Evolutionary conservation across 768 basidiomycete species (phyloP), one percentile per base, ranked within the genome.

Genomic region (Rubroboletus satanas): DNA sequence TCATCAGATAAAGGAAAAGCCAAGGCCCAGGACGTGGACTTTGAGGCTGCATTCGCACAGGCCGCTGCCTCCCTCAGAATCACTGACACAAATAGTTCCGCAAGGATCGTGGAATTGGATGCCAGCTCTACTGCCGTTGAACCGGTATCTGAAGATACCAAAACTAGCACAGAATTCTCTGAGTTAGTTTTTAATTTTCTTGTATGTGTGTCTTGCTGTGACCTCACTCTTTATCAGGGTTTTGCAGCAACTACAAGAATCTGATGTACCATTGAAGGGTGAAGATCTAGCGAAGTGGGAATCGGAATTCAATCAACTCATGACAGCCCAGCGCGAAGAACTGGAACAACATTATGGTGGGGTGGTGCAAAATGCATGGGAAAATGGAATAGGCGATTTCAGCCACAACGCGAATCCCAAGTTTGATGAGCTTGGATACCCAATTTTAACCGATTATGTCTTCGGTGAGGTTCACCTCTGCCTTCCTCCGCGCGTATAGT

Each of bases 21-120:
- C 2, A 94, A 92, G 66, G 82, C 77, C 17, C 78, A 81, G 52
- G 87, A 91, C 49, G 82, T 80, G 5, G 90, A 90, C 68, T 90
- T 92, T 54, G 90, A 93, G 60, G 86, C 86, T n/a, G 90, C 90
- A 10, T 92, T 93, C 71, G 85, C 83, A 11, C 80, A 87, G 61
- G 75, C 79, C 3, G 74, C 76, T 6, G 82, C 80, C n/a, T 82
- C 83, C 18, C 63, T 84, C n/a, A 69, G 71, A 14, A 64, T 73
- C 12, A 58, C 64, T 28, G 76, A 79, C 57, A 57, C 70, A 26
- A 74, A 75, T 31, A 75, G 69, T 45, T 78, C 80, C 17, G 51
- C 71, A 15, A 73, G 74, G 48, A 80, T 87, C 14, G 82, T 79
- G 21, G 84, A 86, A 65, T 70, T 84, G 11, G 74, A 78, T 28